Conservation (phyloP, 2,329 filamentous ascomycete species). For the Colletotrichum tabaci region DNA sequence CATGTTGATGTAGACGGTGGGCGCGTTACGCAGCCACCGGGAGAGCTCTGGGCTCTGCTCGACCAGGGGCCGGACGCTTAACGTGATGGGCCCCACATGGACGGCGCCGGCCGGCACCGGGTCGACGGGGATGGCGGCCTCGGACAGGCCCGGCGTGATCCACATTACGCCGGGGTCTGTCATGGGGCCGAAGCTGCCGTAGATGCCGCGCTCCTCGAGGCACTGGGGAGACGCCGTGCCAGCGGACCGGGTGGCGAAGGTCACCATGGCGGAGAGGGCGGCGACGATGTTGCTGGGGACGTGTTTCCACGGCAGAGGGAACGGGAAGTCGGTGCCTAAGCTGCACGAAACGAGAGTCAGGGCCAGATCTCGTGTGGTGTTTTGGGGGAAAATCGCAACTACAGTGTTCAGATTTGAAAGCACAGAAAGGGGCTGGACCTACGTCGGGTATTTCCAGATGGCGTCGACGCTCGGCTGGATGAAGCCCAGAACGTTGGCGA, state of each 20-base stretch:
- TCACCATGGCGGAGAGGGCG: conserved; percentile 40
- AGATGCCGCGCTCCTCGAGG: not conserved
- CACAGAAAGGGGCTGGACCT: conserved; percentile 42
- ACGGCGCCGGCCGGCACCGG: conserved; percentile 45
- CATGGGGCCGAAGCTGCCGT: conserved; percentile 44
- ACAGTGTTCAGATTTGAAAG: too few species aligned
- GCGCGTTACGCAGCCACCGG: conserved; percentile 43
- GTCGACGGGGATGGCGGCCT: conserved; percentile 46
- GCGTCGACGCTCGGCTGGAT: conserved; percentile 56
- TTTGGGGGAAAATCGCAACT: too few species aligned
- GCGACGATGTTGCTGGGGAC: conserved; percentile 57
- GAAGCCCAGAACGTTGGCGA: conserved; percentile 61
- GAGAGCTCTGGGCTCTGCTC: conserved; percentile 48
- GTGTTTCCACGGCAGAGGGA: conserved; percentile 60
- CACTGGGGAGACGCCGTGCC: not conserved
- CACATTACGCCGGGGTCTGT: conserved; percentile 44
- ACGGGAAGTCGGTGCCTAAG: conserved; percentile 58
- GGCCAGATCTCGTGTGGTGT: too few species aligned
- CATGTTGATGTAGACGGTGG: conserved; percentile 48
- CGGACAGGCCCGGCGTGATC: conserved; percentile 47
- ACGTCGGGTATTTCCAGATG: conserved; percentile 59
- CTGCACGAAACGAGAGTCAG: conserved; percentile 36
- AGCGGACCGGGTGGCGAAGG: too few species aligned
- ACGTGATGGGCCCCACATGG: conserved; percentile 45
- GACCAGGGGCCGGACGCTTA: conserved; percentile 41